Evolutionary conservation across 148 eudicot species (phyloP), one percentile per base, ranked within the genome.

Genomic region (Nepenthes mirabilis): DNA sequence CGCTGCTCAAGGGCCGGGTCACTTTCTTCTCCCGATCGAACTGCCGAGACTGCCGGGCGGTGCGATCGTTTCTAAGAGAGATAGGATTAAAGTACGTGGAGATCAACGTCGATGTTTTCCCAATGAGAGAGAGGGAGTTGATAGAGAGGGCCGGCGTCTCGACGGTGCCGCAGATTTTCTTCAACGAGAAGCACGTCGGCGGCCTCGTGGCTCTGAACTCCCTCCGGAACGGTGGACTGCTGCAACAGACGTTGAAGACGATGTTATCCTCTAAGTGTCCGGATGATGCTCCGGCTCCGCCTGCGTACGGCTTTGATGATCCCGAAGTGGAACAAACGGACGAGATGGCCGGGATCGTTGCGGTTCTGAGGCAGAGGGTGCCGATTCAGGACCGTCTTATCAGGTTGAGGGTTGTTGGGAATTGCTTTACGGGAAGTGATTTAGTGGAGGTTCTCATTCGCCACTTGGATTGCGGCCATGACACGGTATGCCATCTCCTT

Each of bases 271-370:
- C 58, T 33, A 86, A 88, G 69, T 88, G 99, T 52, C 88, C 95
- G 0, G 87, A 79, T 6, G 82, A 77, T 52, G 99, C 95, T 1
- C 98, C 96, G 32, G 69, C 63, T 11, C 72, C 81, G 14, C 87
- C 95, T 37, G 96, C 77, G 36, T 93, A 93, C 62, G 99, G 99
- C 12, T 82, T 86, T 50, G 97, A 90, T 57, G 96, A 88, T 52
- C 75, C 66, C 1, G 88, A 74, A 57, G 90, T 68, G 33, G 82
- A 74, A 50, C 69, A 14, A 70, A 43, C 45, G 72, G 99, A 93
- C 49, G 95, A 86, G 79, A 74, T 84, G 78, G 70, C 71, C 14
- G 65, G 52, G 37, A 67, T 86, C 2, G 91, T 84, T 23, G 82
- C 77, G 72, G 76, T 88, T 37, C 56, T 88, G 66, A 75, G 96